These are phyloP conservation scores for Seiridium unicorne DNA, from an alignment of 2,329 filamentous ascomycete genomes.

Conservation along the genomic window DNA sequence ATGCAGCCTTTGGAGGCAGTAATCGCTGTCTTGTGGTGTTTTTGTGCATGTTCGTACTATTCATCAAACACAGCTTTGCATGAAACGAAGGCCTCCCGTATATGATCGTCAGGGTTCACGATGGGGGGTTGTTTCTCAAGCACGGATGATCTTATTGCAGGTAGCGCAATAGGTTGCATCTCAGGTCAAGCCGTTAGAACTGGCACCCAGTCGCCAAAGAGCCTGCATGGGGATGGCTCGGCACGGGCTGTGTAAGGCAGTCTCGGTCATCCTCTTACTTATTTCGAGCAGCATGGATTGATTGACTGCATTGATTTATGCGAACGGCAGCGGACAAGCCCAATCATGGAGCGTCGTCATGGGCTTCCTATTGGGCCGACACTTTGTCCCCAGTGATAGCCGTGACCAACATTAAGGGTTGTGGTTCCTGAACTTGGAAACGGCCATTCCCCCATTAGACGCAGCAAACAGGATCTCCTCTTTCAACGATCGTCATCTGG, in stretches of 20 bases:
- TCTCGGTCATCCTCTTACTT: slow-evolving; percentile 9
- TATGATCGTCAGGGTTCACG: neutral
- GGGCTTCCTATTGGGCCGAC: neutral
- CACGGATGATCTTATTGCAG: neutral
- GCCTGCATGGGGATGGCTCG: no score
- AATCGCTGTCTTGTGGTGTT: no score
- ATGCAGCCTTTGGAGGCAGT: no score
- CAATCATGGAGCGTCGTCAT: slow-evolving; percentile 5
- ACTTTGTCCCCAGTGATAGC: slow-evolving; percentile 5
- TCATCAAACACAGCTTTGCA: neutral
- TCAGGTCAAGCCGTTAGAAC: no score
- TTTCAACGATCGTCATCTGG: slow-evolving; percentile 6
- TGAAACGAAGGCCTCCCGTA: neutral
- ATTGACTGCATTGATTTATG: slow-evolving; percentile 23
- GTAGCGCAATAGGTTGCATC: neutral
- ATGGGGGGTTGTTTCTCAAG: neutral
- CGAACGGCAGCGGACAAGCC: neutral
- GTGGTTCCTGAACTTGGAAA: slow-evolving; percentile 7
- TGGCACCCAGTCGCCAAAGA: no score
- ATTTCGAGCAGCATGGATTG: slow-evolving; percentile 19
- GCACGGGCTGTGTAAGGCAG: neutral
- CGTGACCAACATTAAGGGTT: slow-evolving; percentile 6
- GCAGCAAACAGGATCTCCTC: slow-evolving; percentile 6
- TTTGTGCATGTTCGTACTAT: no score
- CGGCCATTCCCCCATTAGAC: neutral